phyloP scores from a whole-genome alignment of 2,329 filamentous ascomycete genomes.

The Penicillium carneum region DNA sequence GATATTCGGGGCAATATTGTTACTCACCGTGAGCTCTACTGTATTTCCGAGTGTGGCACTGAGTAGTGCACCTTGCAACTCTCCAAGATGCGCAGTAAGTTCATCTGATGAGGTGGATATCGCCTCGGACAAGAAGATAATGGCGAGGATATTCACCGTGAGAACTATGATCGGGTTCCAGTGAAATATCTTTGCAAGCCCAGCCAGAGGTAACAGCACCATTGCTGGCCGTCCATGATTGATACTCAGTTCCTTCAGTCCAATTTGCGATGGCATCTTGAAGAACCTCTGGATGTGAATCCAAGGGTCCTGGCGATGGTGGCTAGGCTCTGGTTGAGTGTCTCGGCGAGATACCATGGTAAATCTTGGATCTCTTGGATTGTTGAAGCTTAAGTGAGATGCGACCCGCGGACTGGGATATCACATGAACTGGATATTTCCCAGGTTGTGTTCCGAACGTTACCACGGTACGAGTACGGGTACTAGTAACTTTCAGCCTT shows the following conservation, averaged over 20 bases:
- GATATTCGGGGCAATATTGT: not conserved
- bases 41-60: slow-evolving; percentile 26
- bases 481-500: slow-evolving; percentile 10
- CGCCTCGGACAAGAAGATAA: slow-evolving; percentile 19
- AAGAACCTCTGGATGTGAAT: slow-evolving; percentile 7
- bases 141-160: slow-evolving; percentile 21
- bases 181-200: slow-evolving; percentile 16
- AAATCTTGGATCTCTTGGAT: not conserved
- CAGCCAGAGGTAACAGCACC: slow-evolving; percentile 18
- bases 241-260: not conserved
- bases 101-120: slow-evolving; percentile 23
- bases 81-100: slow-evolving; percentile 18
- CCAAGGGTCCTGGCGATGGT: not conserved
- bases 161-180: slow-evolving; percentile 21
- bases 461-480: slow-evolving; percentile 6
- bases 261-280: slow-evolving; percentile 12
- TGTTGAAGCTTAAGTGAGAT: slow-evolving; percentile 3
- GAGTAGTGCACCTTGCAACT: slow-evolving; percentile 24
- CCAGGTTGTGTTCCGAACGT: not conserved
- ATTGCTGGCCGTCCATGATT: slow-evolving; percentile 13
- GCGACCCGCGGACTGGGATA: slow-evolving; percentile 7
- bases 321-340: not conserved
- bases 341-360: not conserved
- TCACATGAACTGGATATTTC: not conserved
- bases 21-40: slow-evolving; percentile 23